A percentile compares a stretch with the other conserved stretches of the same genome.
Evolutionary conservation across 2,329 filamentous ascomycete species (phyloP).

Genomic region (Epichloe baconii): DNA sequence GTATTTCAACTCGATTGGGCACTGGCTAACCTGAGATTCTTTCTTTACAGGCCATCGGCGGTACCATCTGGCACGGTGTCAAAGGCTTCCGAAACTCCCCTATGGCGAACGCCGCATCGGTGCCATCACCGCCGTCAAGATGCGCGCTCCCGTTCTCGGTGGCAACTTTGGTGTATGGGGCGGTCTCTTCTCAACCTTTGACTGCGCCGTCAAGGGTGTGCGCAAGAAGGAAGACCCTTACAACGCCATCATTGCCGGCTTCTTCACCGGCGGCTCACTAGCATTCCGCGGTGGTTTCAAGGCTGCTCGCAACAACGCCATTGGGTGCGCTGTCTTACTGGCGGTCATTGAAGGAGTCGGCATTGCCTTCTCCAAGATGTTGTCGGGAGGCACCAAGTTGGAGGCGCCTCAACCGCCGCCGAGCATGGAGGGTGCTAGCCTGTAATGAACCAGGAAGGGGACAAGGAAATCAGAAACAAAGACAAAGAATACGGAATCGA

Average conservation of each 20-base stretch:
- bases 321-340: constrained; percentile 86
- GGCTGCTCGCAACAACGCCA: constrained; percentile 87
- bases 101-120: constrained; percentile 94
- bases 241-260: constrained; percentile 94
- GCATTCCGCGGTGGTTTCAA: constrained; percentile 85
- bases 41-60: constrained; percentile 49
- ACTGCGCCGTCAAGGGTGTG: constrained; percentile 90
- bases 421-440: constrained; percentile 15
- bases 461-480: not conserved
- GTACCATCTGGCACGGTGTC: constrained; percentile 89
- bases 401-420: constrained; percentile 38
- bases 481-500: not conserved
- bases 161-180: constrained; percentile 99
- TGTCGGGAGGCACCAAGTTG: constrained; percentile 76
- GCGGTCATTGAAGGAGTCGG: constrained; percentile 96
- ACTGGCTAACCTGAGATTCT: not conserved
- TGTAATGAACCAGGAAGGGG: constrained; percentile 10
- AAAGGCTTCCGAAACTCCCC: constrained; percentile 83
- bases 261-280: constrained; percentile 87
- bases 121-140: constrained; percentile 93
- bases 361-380: constrained; percentile 89
- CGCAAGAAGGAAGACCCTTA: constrained; percentile 96
- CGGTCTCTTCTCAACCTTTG: constrained; percentile 87
- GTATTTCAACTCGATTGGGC: not conserved
- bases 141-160: constrained; percentile 85